Conservation (phyloP, 768 basidiomycete genomes). For the Lactifluus piperatus region DNA sequence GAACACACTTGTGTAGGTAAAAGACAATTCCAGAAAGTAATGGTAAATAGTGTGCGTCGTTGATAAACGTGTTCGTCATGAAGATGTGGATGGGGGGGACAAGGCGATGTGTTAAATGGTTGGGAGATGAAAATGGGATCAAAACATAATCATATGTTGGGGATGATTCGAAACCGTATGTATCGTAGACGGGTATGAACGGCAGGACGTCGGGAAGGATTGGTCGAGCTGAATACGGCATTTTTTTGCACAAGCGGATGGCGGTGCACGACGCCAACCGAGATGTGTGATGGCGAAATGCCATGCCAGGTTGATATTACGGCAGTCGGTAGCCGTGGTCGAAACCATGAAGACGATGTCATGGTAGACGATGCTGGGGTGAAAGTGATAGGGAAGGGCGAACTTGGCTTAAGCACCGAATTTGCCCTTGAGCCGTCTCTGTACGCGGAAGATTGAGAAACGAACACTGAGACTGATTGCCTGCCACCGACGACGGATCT, state of each 20-base stretch:
- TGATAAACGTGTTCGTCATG: slow-evolving; percentile 6
- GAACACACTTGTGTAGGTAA: slow-evolving; percentile 4
- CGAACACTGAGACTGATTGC: slow-evolving; percentile 46
- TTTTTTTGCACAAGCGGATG: neutral
- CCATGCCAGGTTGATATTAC: neutral
- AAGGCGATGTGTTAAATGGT: neutral
- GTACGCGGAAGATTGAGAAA: slow-evolving; percentile 49
- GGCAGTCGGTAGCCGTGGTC: slow-evolving; percentile 16
- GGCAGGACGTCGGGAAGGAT: neutral
- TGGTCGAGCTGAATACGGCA: neutral
- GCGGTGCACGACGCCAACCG: neutral
- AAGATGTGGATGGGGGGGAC: neutral
- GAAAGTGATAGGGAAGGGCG: neutral
- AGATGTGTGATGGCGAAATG: neutral
- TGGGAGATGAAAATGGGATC: neutral
- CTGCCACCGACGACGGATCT: slow-evolving; percentile 51
- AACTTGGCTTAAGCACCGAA: slow-evolving; percentile 6
- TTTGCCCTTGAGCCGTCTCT: slow-evolving; percentile 29
- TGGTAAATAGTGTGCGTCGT: neutral
- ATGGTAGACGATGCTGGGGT: slow-evolving; percentile 5
- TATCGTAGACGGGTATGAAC: neutral
- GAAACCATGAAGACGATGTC: slow-evolving; percentile 12
- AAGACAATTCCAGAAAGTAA: neutral
- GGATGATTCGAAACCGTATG: neutral
- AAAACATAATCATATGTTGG: slow-evolving; percentile 1